A percentile compares a stretch with the other conserved stretches of the same genome.
Evolutionary conservation across 306 rosid species (phyloP).

Genomic region (Lathyrus oleraceus): DNA sequence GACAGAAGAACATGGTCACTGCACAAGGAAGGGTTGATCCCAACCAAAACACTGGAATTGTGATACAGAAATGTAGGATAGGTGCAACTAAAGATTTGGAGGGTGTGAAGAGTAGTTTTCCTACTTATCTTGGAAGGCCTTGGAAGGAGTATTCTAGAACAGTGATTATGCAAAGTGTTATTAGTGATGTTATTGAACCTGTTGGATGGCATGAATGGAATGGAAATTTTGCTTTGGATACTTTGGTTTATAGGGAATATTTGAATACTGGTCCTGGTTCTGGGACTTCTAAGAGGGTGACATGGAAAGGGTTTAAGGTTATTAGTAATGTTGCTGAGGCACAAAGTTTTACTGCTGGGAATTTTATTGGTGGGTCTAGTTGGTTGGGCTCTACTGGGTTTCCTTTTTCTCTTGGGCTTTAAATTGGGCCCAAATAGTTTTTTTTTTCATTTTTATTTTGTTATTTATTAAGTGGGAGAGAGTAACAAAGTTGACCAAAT

Average conservation of each 20-base stretch:
- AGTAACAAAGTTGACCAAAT: not conserved
- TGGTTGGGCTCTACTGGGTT: conserved; percentile 75
- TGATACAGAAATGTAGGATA: conserved; percentile 72
- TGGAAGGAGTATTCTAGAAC: conserved; percentile 93
- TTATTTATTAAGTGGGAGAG: not conserved
- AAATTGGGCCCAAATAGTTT: not conserved
- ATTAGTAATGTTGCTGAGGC: conserved; percentile 69
- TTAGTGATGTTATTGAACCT: conserved; percentile 64
- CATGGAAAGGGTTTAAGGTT: conserved; percentile 71
- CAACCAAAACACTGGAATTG: conserved; percentile 89
- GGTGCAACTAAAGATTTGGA: conserved; percentile 72
- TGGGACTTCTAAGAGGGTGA: conserved; percentile 60
- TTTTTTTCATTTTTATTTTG: not conserved
- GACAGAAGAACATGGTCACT: conserved; percentile 87
- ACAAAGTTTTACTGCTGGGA: conserved; percentile 52
- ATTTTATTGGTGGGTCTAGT: conserved; percentile 60
- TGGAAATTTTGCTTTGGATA: conserved; percentile 73
- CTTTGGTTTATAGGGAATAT: conserved; percentile 70
- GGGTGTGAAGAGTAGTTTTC: conserved; percentile 45
- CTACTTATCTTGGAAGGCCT: conserved; percentile 77
- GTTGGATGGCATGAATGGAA: conserved; percentile 79
- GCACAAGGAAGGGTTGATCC: conserved; percentile 90
- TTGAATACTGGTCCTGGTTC: conserved; percentile 76
- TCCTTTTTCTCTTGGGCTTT: conserved; percentile 75
- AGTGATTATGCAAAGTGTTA: conserved; percentile 59